phyloP scores from a whole-genome alignment of 257 asterid species.

The Solanum ossicruentum region DNA sequence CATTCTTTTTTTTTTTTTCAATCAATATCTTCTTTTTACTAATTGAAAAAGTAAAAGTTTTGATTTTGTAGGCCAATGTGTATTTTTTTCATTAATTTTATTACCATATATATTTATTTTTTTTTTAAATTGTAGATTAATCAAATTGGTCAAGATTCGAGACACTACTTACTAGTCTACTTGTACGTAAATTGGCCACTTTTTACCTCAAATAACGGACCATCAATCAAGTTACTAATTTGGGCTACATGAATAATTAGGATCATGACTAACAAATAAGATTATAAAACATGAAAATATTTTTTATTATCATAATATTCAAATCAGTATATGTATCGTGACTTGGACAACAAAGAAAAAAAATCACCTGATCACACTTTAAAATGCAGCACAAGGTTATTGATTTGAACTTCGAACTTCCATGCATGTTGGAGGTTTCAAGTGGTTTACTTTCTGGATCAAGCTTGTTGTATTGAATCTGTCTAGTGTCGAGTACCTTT shows the following conservation, averaged over 20 bases:
- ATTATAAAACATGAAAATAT: not conserved
- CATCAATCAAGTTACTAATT: not conserved
- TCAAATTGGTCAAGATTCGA: not conserved
- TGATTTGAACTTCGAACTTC: no score
- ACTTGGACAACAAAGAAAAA: no score
- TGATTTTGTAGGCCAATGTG: constrained; percentile 42
- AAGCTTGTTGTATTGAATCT: no score
- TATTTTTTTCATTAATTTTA: not conserved
- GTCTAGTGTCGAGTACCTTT: no score
- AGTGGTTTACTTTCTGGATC: no score
- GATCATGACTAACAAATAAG: not conserved
- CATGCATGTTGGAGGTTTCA: no score
- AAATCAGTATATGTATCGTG: not conserved
- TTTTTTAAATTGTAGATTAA: not conserved
- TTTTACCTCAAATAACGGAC: not conserved
- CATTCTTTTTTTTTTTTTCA: constrained; percentile 18
- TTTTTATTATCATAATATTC: no score
- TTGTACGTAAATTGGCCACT: not conserved
- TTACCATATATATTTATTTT: constrained; percentile 6
- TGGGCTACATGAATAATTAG: not conserved
- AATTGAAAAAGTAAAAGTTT: constrained; percentile 31
- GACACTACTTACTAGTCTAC: not conserved
- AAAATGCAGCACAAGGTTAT: not conserved
- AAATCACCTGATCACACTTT: not conserved
- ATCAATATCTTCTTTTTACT: constrained; percentile 23